Evolutionary conservation across 495 filamentous ascomycete species (phyloP), one percentile per base, ranked within the genome.

Genomic region (Daldinia childiae): DNA sequence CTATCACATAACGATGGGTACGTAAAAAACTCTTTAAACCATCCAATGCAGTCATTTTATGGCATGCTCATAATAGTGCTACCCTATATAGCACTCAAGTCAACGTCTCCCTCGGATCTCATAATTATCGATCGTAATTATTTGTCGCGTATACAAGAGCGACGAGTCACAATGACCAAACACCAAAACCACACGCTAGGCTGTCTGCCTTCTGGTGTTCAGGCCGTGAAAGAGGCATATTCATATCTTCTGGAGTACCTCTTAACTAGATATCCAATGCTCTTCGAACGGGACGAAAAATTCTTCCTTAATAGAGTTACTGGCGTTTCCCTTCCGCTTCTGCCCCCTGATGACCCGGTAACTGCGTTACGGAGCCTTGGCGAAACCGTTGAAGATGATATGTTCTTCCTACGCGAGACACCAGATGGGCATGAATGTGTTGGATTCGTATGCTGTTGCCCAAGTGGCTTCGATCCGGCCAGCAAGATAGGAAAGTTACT

Each of bases 1-100:
- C 45, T 93, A 91, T 73, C 84, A 92, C 68, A 81, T 93, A 62
- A 91, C 90, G 1, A 92, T 94, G 90, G 89, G 91, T 90, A 78
- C 39, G 78, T 71, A 12, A 48, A 24, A 12, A 36, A 14, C 11
- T 36, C 34, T 14, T 36, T 2, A 36, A 21, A 17, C 1, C 0
- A 45, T 6, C 41, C 3, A 45, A 45, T 45, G 43, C 2, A 19
- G n/a, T 57, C 17, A 8, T 30, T 32, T 61, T 9, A 17, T 56
- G 41, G 29, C 11, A 26, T 38, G 39, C 14, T 29, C 32, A 19
- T 38, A 15, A 61, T 51, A 51, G 1, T 45, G 4, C 72, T 45
- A 17, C 19, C n/a, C 32, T 27, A 27, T 7, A 30, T 36, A 82
- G 81, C 75, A 17, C 83, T 77, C 72, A 89, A 76, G 79, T 85